Evolutionary conservation across 352 stramenopile genomes (phyloP).

Genomic region (Globisporangium emineosum): DNA sequence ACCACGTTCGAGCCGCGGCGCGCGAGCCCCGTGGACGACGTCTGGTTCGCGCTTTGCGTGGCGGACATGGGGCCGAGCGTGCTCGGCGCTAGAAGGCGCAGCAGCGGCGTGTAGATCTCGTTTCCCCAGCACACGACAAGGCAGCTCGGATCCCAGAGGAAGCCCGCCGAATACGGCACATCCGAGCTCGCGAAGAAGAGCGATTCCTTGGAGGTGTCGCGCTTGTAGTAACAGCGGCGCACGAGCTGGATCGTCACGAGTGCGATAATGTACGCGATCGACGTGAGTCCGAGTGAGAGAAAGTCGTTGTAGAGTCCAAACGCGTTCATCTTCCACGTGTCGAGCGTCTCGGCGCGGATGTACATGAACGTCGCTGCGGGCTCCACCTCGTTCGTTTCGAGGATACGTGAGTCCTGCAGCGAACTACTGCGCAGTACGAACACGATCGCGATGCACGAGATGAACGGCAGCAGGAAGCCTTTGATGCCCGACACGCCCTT

Average conservation of each 20-base stretch:
- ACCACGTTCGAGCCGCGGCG: conserved; percentile 17
- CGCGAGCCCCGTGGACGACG: conserved; percentile 11
- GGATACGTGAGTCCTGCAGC: conserved; percentile 37
- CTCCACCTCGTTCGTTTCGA: conserved; percentile 55
- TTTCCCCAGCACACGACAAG: conserved; percentile 55
- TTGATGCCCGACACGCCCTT: conserved; percentile 41
- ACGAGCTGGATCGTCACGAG: conserved; percentile 26
- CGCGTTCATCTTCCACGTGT: conserved; percentile 60
- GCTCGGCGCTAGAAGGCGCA: conserved; percentile 16
- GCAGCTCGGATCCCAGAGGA: conserved; percentile 51
- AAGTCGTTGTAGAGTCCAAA: conserved; percentile 52
- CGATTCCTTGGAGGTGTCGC: conserved; percentile 28
- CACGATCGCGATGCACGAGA: conserved; percentile 22
- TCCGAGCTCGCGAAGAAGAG: conserved; percentile 44
- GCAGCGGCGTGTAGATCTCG: conserved; percentile 37
- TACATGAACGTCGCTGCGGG: conserved; percentile 53
- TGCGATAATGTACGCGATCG: conserved; percentile 31
- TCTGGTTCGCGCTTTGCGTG: background rate
- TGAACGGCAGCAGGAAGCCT: conserved; percentile 36
- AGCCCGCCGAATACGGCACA: conserved; percentile 42
- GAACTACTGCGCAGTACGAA: conserved; percentile 23
- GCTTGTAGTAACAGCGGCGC: conserved; percentile 16
- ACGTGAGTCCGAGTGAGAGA: conserved; percentile 38
- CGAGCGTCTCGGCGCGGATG: conserved; percentile 45
- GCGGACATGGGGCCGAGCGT: conserved; percentile 6